phyloP scores from a whole-genome alignment of 257 asterid genomes.

The Nemophila menziesii region DNA sequence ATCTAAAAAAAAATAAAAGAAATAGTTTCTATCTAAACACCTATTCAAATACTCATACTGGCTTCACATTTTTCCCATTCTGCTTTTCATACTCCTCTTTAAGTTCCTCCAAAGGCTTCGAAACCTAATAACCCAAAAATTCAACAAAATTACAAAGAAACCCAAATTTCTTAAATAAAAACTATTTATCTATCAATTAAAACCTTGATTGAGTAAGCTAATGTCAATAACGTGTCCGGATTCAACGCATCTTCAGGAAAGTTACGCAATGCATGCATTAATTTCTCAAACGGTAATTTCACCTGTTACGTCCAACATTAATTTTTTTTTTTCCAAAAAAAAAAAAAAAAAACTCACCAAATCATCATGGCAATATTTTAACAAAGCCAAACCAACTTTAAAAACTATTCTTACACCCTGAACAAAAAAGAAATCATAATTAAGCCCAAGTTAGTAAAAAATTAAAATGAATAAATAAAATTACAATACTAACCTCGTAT shows the following conservation, averaged over 20 bases:
- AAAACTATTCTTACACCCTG: slow-evolving; percentile 90
- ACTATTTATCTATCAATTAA: too few species aligned
- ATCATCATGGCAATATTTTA: slow-evolving; percentile 86
- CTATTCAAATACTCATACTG: slow-evolving; percentile 17
- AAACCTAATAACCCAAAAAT: slow-evolving; percentile 33
- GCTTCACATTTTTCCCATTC: slow-evolving; percentile 32
- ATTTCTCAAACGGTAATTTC: slow-evolving; percentile 82
- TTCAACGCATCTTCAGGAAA: slow-evolving; percentile 94
- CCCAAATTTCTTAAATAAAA: too few species aligned
- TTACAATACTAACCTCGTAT: slow-evolving; percentile 52
- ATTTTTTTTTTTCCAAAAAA: neutral
- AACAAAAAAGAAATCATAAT: slow-evolving; percentile 8
- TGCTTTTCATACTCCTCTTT: slow-evolving; percentile 66
- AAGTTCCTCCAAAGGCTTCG: slow-evolving; percentile 56
- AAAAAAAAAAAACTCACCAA: slow-evolving; percentile 37
- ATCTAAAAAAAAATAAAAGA: slow-evolving; percentile 7
- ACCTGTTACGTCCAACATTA: slow-evolving; percentile 32
- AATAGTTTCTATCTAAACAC: slow-evolving; percentile 1
- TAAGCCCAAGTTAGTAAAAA: slow-evolving; percentile 9
- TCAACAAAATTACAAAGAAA: neutral
- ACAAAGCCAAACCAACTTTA: slow-evolving; percentile 82
- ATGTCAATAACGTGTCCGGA: slow-evolving; percentile 74
- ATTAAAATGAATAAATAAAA: slow-evolving; percentile 6
- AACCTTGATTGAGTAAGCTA: slow-evolving; percentile 89
- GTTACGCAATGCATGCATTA: slow-evolving; percentile 74